phyloP scores from a whole-genome alignment of 1,139 yeast species.

The Hyphopichia buzzinii region DNA sequence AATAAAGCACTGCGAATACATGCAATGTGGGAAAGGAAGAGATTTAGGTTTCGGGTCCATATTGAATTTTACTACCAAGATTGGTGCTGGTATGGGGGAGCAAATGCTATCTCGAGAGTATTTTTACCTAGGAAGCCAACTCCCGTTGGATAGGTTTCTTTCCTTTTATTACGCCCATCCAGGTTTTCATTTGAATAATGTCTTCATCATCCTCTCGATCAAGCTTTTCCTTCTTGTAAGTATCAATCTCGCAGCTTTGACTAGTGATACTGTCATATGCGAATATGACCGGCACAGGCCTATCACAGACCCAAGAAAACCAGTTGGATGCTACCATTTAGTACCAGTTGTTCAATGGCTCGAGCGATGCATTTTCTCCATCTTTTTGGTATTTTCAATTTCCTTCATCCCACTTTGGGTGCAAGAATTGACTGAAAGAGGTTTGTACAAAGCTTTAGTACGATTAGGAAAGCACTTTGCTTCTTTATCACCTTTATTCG shows the following conservation, averaged over 20 bases:
- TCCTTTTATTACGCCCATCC: slow-evolving; percentile 58
- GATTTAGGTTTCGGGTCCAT: slow-evolving; percentile 56
- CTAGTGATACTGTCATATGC: slow-evolving; percentile 45
- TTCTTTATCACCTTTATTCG: slow-evolving; percentile 53
- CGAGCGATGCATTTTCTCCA: slow-evolving; percentile 47
- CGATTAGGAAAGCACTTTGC: slow-evolving; percentile 47
- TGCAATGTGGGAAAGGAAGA: slow-evolving; percentile 59
- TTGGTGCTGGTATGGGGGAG: slow-evolving; percentile 62
- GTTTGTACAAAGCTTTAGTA: slow-evolving; percentile 42
- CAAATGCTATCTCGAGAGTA: slow-evolving; percentile 55
- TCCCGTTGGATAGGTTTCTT: slow-evolving; percentile 50
- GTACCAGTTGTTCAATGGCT: slow-evolving; percentile 53
- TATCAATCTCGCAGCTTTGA: slow-evolving; percentile 47
- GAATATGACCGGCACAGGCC: slow-evolving; percentile 45
- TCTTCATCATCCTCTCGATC: slow-evolving; percentile 48
- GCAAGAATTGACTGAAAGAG: slow-evolving; percentile 52
- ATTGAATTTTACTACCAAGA: slow-evolving; percentile 52
- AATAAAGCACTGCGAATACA: slow-evolving; percentile 55
- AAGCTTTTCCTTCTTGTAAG: slow-evolving; percentile 46
- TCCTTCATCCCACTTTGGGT: slow-evolving; percentile 51
- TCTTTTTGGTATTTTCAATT: slow-evolving; percentile 47
- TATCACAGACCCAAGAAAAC: slow-evolving; percentile 45
- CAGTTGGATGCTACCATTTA: slow-evolving; percentile 46
- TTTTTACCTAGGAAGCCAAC: slow-evolving; percentile 46
- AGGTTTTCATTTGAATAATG: slow-evolving; percentile 55